Evolutionary conservation across 805 yeast genomes (phyloP).

Genomic region (Barnettozyma pratensis): DNA sequence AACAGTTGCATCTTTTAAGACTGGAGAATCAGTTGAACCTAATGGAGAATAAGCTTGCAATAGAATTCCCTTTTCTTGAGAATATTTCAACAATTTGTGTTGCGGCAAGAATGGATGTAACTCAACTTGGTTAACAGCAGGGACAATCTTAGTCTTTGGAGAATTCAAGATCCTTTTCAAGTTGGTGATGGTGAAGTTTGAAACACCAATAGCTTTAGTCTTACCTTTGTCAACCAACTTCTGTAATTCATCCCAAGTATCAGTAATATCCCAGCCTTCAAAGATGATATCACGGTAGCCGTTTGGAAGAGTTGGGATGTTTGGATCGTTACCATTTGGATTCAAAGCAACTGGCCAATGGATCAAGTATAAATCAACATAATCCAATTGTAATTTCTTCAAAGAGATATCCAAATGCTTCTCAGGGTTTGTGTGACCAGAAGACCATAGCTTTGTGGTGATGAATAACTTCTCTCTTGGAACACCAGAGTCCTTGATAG

Average conservation of each 20-base stretch:
- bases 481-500: slow-evolving; percentile 47
- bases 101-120: slow-evolving; percentile 18
- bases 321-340: slow-evolving; percentile 30
- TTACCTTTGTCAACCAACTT: slow-evolving; percentile 8
- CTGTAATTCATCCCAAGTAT: slow-evolving; percentile 18
- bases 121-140: slow-evolving; percentile 19
- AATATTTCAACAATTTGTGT: slow-evolving; percentile 11
- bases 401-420: slow-evolving; percentile 53
- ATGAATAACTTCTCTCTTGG: slow-evolving; percentile 60
- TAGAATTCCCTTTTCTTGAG: slow-evolving; percentile 14
- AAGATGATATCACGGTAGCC: slow-evolving; percentile 50
- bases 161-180: slow-evolving; percentile 10
- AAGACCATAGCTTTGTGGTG: slow-evolving; percentile 65
- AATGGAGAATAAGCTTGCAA: slow-evolving; percentile 19
- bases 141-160: slow-evolving; percentile 8
- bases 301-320: slow-evolving; percentile 20
- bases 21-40: slow-evolving; percentile 17
- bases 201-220: slow-evolving; percentile 17
- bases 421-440: slow-evolving; percentile 37
- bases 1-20: slow-evolving; percentile 34
- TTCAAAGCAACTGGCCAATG: slow-evolving; percentile 72
- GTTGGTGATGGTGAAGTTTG: slow-evolving; percentile 15
- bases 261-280: slow-evolving; percentile 51
- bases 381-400: slow-evolving; percentile 59
- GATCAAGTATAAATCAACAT: slow-evolving; percentile 70